Evolutionary conservation across 305 asterid genomes (phyloP), one percentile per base, ranked within the genome.

Genomic region (Fraxinus sp.): DNA sequence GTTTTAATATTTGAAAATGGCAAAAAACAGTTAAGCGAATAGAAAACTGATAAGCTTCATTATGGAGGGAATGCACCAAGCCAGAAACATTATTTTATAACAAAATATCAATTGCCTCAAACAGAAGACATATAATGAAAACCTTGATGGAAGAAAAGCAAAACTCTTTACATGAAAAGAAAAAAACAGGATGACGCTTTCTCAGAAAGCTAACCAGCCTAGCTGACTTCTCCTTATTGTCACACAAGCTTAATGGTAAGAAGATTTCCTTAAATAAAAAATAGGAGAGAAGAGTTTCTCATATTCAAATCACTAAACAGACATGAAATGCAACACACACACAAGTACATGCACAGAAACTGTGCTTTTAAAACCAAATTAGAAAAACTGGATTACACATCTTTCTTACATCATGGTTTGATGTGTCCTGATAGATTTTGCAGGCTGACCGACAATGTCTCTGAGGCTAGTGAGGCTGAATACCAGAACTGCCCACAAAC

Each of bases 371-470:
- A 16, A 81, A 78, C 28, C 80, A 64, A 64, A 62, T 22, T 46
- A 73, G 70, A 81, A 82, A 62, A 59, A 82, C 84, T 62, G 41
- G 81, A 77, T 22, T 74, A 76, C 80, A 36, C 57, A 74, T n/a
- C 87, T 82, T 24, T 80, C 86, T 95, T 83, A 93, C 88, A 88
- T 86, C 97, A 95, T 89, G 79, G 85, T 84, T 86, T 84, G 89
- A 20, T 79, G 91, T 41, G 88, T 86, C 89, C 81, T 28, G 84
- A 77, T 83, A 74, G 95, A 78, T 73, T 83, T 87, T 83, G 82
- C 88, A 1, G 84, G 83, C 81, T 86, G 91, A 83, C 87, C 86
- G 39, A 20, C 90, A 74, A 49, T 18, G 57, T 44, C 79, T 66
- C 77, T 81, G 84, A 77, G 83, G 84, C 86, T 85, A 77, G 83